Conservation (phyloP, 2,329 filamentous ascomycete genomes). For the Colletotrichum sp. region DNA sequence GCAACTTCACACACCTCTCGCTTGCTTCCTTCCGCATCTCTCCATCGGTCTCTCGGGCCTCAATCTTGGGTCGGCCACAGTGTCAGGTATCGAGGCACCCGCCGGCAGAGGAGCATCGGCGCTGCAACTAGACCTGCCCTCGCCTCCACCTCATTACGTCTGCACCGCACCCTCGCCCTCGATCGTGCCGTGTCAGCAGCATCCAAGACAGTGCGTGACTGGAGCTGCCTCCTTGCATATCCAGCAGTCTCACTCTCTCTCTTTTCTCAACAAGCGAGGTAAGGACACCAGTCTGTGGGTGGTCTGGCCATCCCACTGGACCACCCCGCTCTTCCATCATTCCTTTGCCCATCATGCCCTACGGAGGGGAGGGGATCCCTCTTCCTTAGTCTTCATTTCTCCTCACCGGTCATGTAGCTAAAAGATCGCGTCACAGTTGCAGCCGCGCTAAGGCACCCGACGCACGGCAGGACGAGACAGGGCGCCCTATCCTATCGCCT, state of each 20-base stretch:
- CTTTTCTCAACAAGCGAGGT: conserved; percentile 5
- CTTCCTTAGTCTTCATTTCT: neutral
- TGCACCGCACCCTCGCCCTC: neutral
- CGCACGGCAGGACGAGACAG: neutral
- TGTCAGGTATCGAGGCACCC: neutral
- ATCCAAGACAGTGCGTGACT: neutral
- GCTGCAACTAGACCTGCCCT: neutral
- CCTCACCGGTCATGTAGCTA: neutral
- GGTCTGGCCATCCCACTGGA: neutral
- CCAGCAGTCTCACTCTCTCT: neutral
- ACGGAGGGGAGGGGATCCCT: neutral
- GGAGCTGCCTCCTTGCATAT: neutral
- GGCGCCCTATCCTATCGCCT: neutral
- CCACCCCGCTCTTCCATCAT: neutral
- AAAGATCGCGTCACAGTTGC: neutral
- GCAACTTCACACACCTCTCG: neutral
- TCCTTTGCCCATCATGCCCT: neutral
- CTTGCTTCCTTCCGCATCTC: neutral
- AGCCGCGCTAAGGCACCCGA: conserved; percentile 13
- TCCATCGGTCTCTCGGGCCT: neutral
- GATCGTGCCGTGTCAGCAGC: neutral
- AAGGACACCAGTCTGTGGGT: neutral
- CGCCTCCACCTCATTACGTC: neutral
- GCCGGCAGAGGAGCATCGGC: neutral
- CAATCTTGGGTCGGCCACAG: neutral